phyloP scores from a whole-genome alignment of 1,284 basidiomycete genomes.

The Sporisorium graminicola region DNA sequence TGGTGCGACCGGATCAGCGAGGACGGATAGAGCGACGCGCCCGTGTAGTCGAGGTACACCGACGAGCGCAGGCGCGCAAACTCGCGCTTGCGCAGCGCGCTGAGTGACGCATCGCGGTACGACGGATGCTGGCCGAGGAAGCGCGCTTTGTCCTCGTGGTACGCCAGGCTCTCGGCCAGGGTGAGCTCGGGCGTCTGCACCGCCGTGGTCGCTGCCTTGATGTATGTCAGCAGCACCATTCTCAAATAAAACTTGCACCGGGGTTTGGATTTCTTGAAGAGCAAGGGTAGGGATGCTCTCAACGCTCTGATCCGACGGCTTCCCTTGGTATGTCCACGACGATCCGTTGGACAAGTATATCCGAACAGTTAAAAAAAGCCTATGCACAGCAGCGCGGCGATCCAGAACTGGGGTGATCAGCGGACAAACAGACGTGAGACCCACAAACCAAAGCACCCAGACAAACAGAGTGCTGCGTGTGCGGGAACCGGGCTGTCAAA shows the following conservation, averaged over 20 bases:
- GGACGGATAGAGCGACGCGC: conserved; percentile 6
- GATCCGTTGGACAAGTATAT: no score
- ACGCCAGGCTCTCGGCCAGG: conserved; percentile 6
- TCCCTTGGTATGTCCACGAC: no score
- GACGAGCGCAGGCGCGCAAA: conserved; percentile 13
- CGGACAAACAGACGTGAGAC: no score
- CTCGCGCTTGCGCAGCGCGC: conserved; percentile 17
- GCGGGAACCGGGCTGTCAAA: conserved; percentile 3
- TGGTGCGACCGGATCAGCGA: conserved; percentile 9
- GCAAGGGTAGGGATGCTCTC: no score
- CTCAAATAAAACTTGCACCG: no score
- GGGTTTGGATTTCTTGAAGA: no score
- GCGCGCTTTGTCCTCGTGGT: conserved; percentile 6
- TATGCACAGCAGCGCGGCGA: no score
- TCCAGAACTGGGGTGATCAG: no score
- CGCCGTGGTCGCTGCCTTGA: conserved; percentile 24
- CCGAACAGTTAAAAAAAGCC: no score
- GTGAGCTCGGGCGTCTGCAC: neutral
- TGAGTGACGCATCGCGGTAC: conserved; percentile 8
- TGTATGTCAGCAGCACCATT: conserved; percentile 13
- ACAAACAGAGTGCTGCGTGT: no score
- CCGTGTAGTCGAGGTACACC: conserved; percentile 43
- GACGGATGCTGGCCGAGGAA: conserved; percentile 12
- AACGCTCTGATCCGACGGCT: no score
- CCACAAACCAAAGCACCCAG: no score